Conservation (phyloP, 2,329 filamentous ascomycete species). For the Sarocladiaceae sp. region DNA sequence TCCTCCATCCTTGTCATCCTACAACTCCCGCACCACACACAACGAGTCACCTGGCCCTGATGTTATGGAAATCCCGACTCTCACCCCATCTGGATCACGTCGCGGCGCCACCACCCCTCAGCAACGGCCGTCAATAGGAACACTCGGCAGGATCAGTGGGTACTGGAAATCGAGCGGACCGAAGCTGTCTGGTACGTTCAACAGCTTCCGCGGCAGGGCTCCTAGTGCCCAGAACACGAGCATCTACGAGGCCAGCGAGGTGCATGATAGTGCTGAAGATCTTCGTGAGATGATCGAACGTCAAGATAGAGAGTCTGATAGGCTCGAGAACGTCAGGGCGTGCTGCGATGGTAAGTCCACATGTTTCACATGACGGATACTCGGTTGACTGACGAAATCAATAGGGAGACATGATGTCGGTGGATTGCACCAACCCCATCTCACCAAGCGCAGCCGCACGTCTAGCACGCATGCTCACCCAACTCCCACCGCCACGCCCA, state of each 20-base stretch:
- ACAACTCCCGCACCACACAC: conserved; percentile 69
- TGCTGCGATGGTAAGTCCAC: conserved; percentile 84
- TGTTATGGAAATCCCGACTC: conserved; percentile 49
- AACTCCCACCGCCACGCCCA: conserved; percentile 1
- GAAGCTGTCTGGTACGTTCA: conserved; percentile 43
- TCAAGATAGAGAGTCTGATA: conserved; percentile 71
- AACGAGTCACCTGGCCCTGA: conserved; percentile 55
- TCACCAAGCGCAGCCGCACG: neutral
- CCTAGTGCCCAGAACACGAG: conserved; percentile 38
- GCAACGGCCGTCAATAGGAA: conserved; percentile 36
- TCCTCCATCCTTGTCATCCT: conserved; percentile 70
- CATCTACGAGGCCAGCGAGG: conserved; percentile 58
- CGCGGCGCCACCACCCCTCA: conserved; percentile 18
- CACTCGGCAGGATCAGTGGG: conserved; percentile 55
- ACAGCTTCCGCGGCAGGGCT: conserved; percentile 49
- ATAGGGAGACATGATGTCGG: conserved; percentile 72
- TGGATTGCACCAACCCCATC: conserved; percentile 42
- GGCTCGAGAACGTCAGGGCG: conserved; percentile 89
- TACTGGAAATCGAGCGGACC: conserved; percentile 51
- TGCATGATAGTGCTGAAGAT: conserved; percentile 79
- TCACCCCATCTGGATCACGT: conserved; percentile 47
- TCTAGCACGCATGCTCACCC: conserved; percentile 4
- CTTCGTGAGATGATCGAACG: conserved; percentile 73
- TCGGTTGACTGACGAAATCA: conserved; percentile 18
- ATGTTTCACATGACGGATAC: neutral